Evolutionary conservation across 2,329 filamentous ascomycete species (phyloP), one percentile per base, ranked within the genome.

Genomic region (Aspergillus sp.): DNA sequence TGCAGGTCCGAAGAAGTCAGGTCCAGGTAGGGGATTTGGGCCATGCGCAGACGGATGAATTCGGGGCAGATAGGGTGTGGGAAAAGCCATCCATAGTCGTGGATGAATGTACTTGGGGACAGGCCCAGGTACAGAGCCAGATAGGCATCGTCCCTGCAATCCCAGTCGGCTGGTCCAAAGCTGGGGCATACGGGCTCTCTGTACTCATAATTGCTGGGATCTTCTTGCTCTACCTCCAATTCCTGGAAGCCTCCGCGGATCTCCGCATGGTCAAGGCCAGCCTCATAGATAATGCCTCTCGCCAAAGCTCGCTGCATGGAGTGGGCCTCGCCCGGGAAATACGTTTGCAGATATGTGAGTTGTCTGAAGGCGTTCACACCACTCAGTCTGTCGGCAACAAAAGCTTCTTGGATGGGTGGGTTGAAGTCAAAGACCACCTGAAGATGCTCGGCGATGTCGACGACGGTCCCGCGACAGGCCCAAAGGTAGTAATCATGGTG

Each of bases 401-500:
- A 63, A 14, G 42, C 53, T 29, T 63, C 53, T 6, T 49, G 22
- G n/a, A 63, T 51, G 2, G 56, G 54, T 12, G 63, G 62, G 9
- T 54, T 36, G 49, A 64, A 65, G 18, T 31, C 18, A 52, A 61
- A 65, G n/a, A 59, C 29, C 3, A 46, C 52, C 49, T 65, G 63
- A 12, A 63, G 26, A 10, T 60, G 59, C 22, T 62, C 55, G n/a
- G 59, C 56, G 32, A 65, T 64, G 2, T 52, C 52, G 3, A 45
- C 9, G 4, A 65, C 60, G 6, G 54, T 57, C 18, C 63, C 63
- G 31, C 63, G 59, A 26, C 59, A 63, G 11, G 63, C 22, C 62
- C 60, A 63, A n/a, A 65, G 57, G 29, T 59, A 61, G 39, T 64
- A 61, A 20, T 65, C 56, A 45, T 60, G 56, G 20, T 62, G 50